Evolutionary conservation across 768 basidiomycete species (phyloP), one percentile per base, ranked within the genome.

Genomic region (Panaeolus papilionaceus): DNA sequence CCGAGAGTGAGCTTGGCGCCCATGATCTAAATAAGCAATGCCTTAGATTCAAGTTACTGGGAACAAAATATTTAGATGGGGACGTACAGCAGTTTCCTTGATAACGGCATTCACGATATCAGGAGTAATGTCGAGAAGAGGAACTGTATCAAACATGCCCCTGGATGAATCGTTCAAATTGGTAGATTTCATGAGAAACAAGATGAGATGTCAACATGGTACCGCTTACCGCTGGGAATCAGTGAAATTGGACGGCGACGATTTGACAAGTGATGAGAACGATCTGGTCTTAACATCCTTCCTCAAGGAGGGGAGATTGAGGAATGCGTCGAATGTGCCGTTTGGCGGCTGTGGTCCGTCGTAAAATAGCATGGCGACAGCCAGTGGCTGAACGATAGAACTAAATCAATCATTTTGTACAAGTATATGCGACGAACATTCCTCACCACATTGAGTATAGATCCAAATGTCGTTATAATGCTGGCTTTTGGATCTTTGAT

Each of bases 401-500:
- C 20, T 26, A 1, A 23, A 26, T 11, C 28, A 10, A 47, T 28
- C 23, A 28, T 37, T 26, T 26, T 16, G 44, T 16, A 2, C 23
- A 26, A 26, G 2, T 3, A 7, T 20, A 45, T 39, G 26, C 20
- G 26, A 23, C 10, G 42, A 20, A 54, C 51, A 64, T 64, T 49
- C 69, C 79, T 12, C 64, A 85, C 86, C 74, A 76, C 62, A 12
- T 75, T 75, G 4, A 74, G 71, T 4, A 81, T 39, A 49, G 74
- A 79, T 66, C 81, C 83, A 63, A 83, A 87, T 0, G 85, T 79
- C 4, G 83, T 79, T 54, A 89, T 81, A 7, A 88, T 78, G 2
- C 68, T 71, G 5, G 88, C 87, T 71, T 88, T 88, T 0, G 86
- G 84, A 71, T 89, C 87, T 0, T 75, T 84, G 4, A 83, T 80